Conservation (phyloP, 495 filamentous ascomycete species). For the Penicillium nucicola region DNA sequence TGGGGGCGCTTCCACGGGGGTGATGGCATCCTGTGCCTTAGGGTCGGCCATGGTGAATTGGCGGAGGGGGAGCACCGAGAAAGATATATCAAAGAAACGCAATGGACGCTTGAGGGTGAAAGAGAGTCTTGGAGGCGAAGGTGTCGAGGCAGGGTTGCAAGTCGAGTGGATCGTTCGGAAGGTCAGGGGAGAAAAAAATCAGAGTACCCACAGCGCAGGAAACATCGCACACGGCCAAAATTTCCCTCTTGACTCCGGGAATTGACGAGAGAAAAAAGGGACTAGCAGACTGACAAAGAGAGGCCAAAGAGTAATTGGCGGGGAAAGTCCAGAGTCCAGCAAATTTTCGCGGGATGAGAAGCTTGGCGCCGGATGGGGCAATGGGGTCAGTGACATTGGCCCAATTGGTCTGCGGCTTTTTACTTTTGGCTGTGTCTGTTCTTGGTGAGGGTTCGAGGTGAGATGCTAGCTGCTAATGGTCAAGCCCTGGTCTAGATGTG, state of each 20-base stretch:
- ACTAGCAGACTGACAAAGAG: slow-evolving; percentile 10
- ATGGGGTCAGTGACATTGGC: not conserved
- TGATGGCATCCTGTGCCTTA: slow-evolving; percentile 26
- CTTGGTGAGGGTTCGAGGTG: no score
- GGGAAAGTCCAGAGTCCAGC: slow-evolving; percentile 14
- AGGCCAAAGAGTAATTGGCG: slow-evolving; percentile 10
- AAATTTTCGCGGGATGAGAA: slow-evolving; percentile 20
- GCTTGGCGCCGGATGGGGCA: slow-evolving; percentile 15
- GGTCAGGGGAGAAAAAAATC: slow-evolving; percentile 13
- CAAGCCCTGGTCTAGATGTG: no score
- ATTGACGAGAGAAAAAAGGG: not conserved
- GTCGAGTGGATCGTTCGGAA: slow-evolving; percentile 3
- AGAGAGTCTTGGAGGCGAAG: not conserved
- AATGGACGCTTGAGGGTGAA: not conserved
- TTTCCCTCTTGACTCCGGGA: not conserved
- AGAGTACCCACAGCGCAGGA: slow-evolving; percentile 17
- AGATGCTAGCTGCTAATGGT: no score
- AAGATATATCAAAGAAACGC: slow-evolving; percentile 7
- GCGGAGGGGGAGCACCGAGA: slow-evolving; percentile 22
- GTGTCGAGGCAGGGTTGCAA: not conserved
- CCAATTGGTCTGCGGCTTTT: not conserved
- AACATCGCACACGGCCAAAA: slow-evolving; percentile 18
- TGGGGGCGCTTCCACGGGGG: slow-evolving; percentile 18
- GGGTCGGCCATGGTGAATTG: slow-evolving; percentile 19
- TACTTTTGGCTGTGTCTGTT: no score